Conservation (phyloP, 495 filamentous ascomycete species). For the Neurospora sp. region DNA sequence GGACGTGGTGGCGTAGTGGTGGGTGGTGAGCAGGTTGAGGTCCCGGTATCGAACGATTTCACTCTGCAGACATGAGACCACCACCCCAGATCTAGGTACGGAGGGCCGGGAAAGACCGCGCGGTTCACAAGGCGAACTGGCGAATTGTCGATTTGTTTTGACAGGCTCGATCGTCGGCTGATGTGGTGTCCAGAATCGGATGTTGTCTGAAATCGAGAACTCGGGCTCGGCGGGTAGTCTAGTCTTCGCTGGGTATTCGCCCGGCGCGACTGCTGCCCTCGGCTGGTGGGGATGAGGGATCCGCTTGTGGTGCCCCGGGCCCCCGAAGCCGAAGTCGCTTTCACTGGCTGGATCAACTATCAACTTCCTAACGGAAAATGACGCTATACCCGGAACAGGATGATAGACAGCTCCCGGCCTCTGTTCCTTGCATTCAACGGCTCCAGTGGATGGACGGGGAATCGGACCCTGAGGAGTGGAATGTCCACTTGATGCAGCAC, state of each 20-base stretch:
- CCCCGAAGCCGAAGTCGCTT: background rate
- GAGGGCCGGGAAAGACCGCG: constrained; percentile 6
- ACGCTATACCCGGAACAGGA: background rate
- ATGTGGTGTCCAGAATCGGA: constrained; percentile 17
- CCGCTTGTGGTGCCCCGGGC: background rate
- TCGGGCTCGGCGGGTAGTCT: background rate
- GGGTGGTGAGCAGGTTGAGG: background rate
- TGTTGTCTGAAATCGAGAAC: constrained; percentile 11
- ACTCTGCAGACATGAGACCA: constrained; percentile 20
- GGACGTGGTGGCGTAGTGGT: background rate
- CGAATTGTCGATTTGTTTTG: background rate
- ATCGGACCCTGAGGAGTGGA: background rate
- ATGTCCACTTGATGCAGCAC: background rate
- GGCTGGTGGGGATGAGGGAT: background rate
- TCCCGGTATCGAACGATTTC: constrained; percentile 14
- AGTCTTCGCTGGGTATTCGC: background rate
- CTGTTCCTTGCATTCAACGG: constrained; percentile 1
- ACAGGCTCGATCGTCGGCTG: constrained; percentile 11
- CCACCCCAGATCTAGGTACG: constrained; percentile 9
- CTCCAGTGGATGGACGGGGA: background rate
- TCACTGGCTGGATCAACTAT: background rate
- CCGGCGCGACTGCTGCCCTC: background rate
- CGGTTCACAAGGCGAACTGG: background rate
- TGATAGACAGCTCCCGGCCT: background rate
- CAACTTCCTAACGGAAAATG: background rate